phyloP scores from a whole-genome alignment of 2,329 filamentous ascomycete genomes.

The Colletotrichum shisoi region DNA sequence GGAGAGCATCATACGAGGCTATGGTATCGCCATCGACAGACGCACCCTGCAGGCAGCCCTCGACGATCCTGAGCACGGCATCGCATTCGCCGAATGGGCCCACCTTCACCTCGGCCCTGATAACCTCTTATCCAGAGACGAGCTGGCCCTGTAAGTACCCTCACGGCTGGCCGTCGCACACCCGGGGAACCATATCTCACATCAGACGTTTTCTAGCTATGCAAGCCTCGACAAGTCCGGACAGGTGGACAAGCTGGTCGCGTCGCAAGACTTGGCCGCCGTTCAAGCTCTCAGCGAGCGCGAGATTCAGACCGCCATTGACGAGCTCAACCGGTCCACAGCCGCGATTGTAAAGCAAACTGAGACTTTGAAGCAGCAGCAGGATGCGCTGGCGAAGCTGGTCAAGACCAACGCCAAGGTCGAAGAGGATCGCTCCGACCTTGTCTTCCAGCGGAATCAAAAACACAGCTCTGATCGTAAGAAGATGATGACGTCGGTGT shows the following conservation, averaged over 20 bases:
- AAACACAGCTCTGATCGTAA: conserved; percentile 53
- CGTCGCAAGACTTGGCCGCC: conserved; percentile 55
- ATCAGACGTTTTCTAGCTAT: conserved; percentile 53
- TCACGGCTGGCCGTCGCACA: background rate
- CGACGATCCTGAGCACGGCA: conserved; percentile 47
- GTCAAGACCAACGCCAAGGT: conserved; percentile 54
- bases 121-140: conserved; percentile 63
- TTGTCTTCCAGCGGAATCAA: conserved; percentile 49
- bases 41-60: conserved; percentile 50
- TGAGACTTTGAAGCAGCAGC: conserved; percentile 67
- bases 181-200: conserved; percentile 7
- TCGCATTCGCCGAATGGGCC: conserved; percentile 58
- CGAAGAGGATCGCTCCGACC: conserved; percentile 47
- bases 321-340: conserved; percentile 70
- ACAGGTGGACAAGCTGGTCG: conserved; percentile 56
- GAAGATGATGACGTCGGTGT: conserved; percentile 55
- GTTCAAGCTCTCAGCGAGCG: conserved; percentile 64
- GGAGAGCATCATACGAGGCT: conserved; percentile 45
- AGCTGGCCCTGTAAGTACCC: conserved; percentile 59
- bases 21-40: conserved; percentile 49
- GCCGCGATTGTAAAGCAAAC: conserved; percentile 70
- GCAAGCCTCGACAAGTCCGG: conserved; percentile 58
- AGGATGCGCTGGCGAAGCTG: conserved; percentile 65
- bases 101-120: conserved; percentile 57
- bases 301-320: conserved; percentile 68